Evolutionary conservation across 2,329 filamentous ascomycete genomes (phyloP), one percentile per base, ranked within the genome.

Genomic region (Purpureocillium lavendulum): DNA sequence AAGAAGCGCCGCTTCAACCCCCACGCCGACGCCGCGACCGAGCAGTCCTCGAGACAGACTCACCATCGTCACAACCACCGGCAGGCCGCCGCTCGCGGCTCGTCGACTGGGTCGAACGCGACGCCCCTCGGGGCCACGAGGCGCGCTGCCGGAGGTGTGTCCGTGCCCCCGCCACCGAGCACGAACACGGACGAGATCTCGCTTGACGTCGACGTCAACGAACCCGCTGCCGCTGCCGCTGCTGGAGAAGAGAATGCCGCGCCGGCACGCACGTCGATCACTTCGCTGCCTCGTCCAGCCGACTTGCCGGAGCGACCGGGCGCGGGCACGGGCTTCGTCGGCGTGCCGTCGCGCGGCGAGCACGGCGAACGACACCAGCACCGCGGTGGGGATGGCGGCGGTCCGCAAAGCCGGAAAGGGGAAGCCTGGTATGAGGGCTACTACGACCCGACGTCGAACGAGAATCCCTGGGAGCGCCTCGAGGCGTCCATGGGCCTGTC

Each of bases 1-100:
- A 85, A 84, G 58, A 84, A 83, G 57, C 73, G 82, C 44, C 81
- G 80, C 53, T 82, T 77, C 59, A 78, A 84, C 51, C 66, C 72
- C 14, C 61, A 67, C 21, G 65, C 61, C 36, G 75, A 75, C 49
- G 71, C 71, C 30, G 33, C 41, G 9, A 44, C 55, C 13, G 29
- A 30, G 29, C 36, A 26, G 35, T 11, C 11, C 5, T 13, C 29
- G 11, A 12, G 12, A 13, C 29, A 30, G 29, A 6, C 10, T 26
- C 21, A 26, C 10, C 21, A 26, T 10, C 21, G 10, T 26, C 21
- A 26, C 21, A 5, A 26, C 21, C 21, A 26, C 21, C 21, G 21
- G 5, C 26, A 17, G 7, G 15, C 10, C 8, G 8, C 26, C 10
- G 35, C 11, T n/a, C 11, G 21, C 34, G 6, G 24, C n/a, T 13